Evolutionary conservation across 345 rosid species (phyloP).

Genomic region (Orychophragmus violaceus): DNA sequence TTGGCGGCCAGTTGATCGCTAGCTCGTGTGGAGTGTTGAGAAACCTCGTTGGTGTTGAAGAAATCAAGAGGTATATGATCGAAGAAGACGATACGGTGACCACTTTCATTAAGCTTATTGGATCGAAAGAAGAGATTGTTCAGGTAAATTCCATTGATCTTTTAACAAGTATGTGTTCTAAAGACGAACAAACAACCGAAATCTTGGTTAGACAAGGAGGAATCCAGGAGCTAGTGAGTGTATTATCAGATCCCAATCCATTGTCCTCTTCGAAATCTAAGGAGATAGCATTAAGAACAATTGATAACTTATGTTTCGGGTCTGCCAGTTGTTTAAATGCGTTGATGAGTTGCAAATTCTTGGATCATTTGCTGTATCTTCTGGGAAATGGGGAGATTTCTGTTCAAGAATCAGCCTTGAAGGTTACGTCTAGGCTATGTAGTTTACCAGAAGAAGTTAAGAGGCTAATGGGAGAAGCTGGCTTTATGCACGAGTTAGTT

Average conservation of each 20-base stretch:
- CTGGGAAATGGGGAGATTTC: constrained; percentile 62
- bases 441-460: constrained; percentile 58
- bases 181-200: constrained; percentile 56
- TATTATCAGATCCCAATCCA: constrained; percentile 50
- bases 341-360: constrained; percentile 48
- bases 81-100: constrained; percentile 63
- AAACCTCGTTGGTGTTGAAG: constrained; percentile 77
- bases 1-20: constrained; percentile 41
- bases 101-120: constrained; percentile 54
- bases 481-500: constrained; percentile 76
- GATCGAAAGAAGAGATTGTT: constrained; percentile 62
- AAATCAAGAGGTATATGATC: constrained; percentile 72
- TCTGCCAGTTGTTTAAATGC: constrained; percentile 37
- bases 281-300: constrained; percentile 59
- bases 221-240: constrained; percentile 43
- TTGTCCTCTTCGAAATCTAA: constrained; percentile 50
- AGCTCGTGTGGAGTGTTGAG: constrained; percentile 66
- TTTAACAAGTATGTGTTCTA: constrained; percentile 51
- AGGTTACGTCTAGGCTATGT: constrained; percentile 58
- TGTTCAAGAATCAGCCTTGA: constrained; percentile 69
- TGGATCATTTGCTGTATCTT: constrained; percentile 48
- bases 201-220: constrained; percentile 62
- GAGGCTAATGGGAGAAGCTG: constrained; percentile 65
- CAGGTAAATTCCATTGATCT: constrained; percentile 70
- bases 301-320: constrained; percentile 66